phyloP scores from a whole-genome alignment of 2,329 filamentous ascomycete species.

The Fusarium heterosporum region DNA sequence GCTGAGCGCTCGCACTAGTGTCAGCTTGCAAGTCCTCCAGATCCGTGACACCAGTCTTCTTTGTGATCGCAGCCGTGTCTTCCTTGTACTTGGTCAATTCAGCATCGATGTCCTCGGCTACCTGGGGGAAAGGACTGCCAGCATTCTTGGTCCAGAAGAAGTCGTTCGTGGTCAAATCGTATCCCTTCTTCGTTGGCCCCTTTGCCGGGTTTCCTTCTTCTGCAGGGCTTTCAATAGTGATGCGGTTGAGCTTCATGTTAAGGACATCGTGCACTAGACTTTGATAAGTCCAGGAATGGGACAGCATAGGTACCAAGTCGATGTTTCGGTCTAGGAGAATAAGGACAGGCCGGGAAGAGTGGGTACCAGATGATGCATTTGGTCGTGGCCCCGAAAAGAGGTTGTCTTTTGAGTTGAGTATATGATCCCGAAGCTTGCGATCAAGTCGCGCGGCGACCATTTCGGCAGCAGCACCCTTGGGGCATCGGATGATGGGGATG shows the following conservation, averaged over 20 bases:
- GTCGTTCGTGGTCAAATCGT: constrained; percentile 89
- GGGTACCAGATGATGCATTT: constrained; percentile 65
- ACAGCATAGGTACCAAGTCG: constrained; percentile 97
- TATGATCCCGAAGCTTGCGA: constrained; percentile 93
- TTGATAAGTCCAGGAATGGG: constrained; percentile 87
- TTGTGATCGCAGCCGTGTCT: constrained; percentile 92
- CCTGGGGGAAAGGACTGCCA: constrained; percentile 89
- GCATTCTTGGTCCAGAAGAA: constrained; percentile 98
- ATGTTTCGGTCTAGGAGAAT: constrained; percentile 96
- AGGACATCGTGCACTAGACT: constrained; percentile 79
- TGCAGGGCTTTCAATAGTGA: constrained; percentile 86
- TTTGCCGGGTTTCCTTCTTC: constrained; percentile 82
- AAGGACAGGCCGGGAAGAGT: constrained; percentile 85
- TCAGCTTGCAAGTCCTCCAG: constrained; percentile 94
- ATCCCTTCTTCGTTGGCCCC: constrained; percentile 84
- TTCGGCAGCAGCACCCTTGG: constrained; percentile 91
- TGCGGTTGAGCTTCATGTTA: constrained; percentile 80
- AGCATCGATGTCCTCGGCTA: constrained; percentile 94
- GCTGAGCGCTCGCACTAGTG: constrained; percentile 87
- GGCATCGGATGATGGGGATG: constrained; percentile 95
- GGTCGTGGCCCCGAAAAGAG: constrained; percentile 82
- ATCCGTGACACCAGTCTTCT: constrained; percentile 91
- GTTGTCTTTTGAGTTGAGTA: constrained; percentile 97
- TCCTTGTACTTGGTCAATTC: constrained; percentile 96
- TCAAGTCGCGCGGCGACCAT: constrained; percentile 95